Evolutionary conservation across 2,329 filamentous ascomycete genomes (phyloP), one percentile per base, ranked within the genome.

Genomic region (Aspergillus tanneri): DNA sequence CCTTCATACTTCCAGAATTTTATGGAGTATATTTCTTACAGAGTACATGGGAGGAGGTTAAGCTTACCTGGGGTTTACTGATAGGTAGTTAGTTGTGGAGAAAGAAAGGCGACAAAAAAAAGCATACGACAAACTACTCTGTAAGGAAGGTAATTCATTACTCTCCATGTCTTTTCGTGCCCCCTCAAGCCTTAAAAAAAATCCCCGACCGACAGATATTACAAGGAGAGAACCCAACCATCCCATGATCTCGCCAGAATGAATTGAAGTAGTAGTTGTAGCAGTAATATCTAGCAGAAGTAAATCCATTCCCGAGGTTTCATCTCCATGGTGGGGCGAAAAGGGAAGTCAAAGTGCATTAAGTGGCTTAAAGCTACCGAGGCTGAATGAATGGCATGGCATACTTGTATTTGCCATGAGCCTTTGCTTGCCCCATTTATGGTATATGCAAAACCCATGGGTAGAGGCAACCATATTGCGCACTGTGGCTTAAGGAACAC

Each of bases 161-260:
- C 30, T 19, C 30, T 34, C 30, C 30, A 18, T 34, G 19, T 4
- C 30, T 8, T 34, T 34, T 34, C n/a, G n/a, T 34, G 14, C 30
- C 30, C 8, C 19, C 19, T 34, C 14, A 18, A 18, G 14, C 19
- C 11, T 18, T 18, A 3, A 34, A 14, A 32, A n/a, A 32, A 34
- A 34, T 34, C 7, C 30, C 30, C 19, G 14, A 12, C 30, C 30
- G 30, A 34, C 30, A 34, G n/a, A n/a, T n/a, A n/a, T 34, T 14
- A 9, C 14, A 34, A 4, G 30, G 2, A 19, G 14, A 34, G 28
- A 30, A 21, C 28, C 27, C 21, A 28, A 34, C 11, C 18, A 34
- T 43, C 28, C 19, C 41, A 43, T 43, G 41, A 43, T 43, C 28
- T 24, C n/a, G n/a, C n/a, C n/a, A n/a, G n/a, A n/a, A n/a, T n/a